Percentiles rank a stretch among this genome's conserved stretches.
Conservation (phyloP, 768 basidiomycete genomes). For the Cantharellus cinnabarinus region DNA sequence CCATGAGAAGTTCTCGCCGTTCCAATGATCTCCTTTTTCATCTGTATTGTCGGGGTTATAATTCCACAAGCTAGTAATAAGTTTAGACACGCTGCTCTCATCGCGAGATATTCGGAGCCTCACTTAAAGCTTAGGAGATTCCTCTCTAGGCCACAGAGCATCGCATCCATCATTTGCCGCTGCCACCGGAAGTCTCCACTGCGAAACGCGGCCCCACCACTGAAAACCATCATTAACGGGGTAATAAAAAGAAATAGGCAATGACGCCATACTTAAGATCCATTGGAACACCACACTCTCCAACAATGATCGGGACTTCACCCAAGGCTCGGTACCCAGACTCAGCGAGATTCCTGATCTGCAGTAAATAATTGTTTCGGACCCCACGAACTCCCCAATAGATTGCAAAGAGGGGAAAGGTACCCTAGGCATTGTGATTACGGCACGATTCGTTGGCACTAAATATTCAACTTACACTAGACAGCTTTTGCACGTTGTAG, state of each 20-base stretch:
- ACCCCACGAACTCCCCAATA: constrained; percentile 77
- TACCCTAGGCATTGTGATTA: constrained; percentile 33
- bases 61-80: constrained; percentile 56
- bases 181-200: constrained; percentile 69
- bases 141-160: constrained; percentile 65
- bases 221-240: constrained; percentile 14
- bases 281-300: constrained; percentile 91
- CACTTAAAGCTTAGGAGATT: constrained; percentile 72
- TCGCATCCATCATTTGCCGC: constrained; percentile 80
- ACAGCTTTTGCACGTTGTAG: constrained; percentile 83
- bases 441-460: constrained; percentile 3
- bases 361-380: constrained; percentile 61
- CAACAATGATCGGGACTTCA: constrained; percentile 67
- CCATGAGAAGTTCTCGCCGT: constrained; percentile 95
- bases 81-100: neutral
- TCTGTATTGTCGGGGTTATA: constrained; percentile 84
- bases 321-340: constrained; percentile 49
- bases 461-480: constrained; percentile 33
- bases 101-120: constrained; percentile 16
- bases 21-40: constrained; percentile 68
- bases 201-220: constrained; percentile 48
- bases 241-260: neutral
- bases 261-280: constrained; percentile 59
- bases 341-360: constrained; percentile 62
- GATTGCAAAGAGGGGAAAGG: constrained; percentile 59